These are phyloP conservation scores for Botrytis pseudocinerea DNA, from an alignment of 2,329 filamentous ascomycete genomes.

Conservation along the genomic window DNA sequence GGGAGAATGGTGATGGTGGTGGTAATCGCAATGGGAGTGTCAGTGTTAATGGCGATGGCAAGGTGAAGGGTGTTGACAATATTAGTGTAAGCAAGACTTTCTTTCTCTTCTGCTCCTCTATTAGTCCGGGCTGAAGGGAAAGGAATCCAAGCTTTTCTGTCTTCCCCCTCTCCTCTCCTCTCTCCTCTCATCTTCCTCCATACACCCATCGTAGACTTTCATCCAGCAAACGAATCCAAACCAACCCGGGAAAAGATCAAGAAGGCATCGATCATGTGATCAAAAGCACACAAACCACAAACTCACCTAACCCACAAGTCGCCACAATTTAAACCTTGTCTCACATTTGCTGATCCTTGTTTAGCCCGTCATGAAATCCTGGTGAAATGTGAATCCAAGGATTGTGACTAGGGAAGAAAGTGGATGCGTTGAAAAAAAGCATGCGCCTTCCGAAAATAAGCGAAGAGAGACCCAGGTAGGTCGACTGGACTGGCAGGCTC, in stretches of 20 bases:
- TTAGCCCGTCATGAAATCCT: background rate
- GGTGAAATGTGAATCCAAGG: background rate
- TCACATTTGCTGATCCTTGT: background rate
- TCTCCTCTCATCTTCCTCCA: background rate
- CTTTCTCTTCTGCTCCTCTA: background rate
- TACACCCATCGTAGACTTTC: no score
- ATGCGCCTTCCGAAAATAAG: slow-evolving; percentile 1
- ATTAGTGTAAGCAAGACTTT: no score
- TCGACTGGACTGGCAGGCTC: no score
- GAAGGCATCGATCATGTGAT: background rate
- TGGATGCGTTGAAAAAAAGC: background rate
- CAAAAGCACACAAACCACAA: background rate
- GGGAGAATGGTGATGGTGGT: background rate
- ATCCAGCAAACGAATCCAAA: background rate
- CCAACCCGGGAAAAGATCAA: background rate
- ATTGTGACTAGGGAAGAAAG: background rate
- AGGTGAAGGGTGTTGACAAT: no score
- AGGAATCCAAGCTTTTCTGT: background rate
- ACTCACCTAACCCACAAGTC: slow-evolving; percentile 3
- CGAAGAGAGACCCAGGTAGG: background rate
- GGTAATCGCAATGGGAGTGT: no score
- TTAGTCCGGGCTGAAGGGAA: background rate
- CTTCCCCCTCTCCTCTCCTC: background rate
- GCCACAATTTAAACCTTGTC: slow-evolving; percentile 4
- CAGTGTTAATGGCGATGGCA: no score